These are phyloP conservation scores for Heritiera littoralis DNA, from an alignment of 345 rosid species.

Conservation along the genomic window DNA sequence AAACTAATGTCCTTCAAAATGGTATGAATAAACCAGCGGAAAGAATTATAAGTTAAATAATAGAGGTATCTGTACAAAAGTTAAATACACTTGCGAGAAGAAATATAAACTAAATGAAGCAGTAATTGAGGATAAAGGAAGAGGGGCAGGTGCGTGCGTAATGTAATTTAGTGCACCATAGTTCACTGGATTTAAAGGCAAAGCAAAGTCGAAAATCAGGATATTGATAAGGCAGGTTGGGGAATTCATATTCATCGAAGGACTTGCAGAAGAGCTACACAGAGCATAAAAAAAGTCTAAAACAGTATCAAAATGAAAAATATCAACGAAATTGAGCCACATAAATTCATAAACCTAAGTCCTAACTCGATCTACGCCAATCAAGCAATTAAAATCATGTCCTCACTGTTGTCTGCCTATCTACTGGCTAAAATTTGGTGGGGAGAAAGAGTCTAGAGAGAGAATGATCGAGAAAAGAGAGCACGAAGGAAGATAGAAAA, in stretches of 20 bases:
- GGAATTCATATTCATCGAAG: neutral
- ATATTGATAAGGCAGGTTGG: neutral
- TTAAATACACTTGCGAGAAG: neutral
- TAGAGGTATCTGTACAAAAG: neutral
- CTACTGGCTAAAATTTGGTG: neutral
- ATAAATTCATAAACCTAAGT: neutral
- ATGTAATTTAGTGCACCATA: neutral
- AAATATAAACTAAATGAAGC: neutral
- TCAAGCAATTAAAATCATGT: neutral
- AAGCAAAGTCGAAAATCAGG: neutral
- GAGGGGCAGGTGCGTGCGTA: too few species aligned
- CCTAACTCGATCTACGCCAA: conserved; percentile 7
- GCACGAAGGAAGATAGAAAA: neutral
- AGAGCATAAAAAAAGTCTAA: neutral
- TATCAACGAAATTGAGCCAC: neutral
- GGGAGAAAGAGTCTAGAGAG: neutral
- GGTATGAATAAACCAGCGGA: neutral
- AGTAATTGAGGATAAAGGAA: neutral
- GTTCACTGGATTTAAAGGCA: conserved; percentile 5
- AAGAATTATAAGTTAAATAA: neutral
- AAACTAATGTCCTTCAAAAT: neutral
- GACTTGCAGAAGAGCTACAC: neutral
- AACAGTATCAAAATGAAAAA: neutral
- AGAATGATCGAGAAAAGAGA: neutral
- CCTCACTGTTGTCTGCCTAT: neutral